Conservation (phyloP, 2,329 filamentous ascomycete species). For the Boeremia exigua region DNA sequence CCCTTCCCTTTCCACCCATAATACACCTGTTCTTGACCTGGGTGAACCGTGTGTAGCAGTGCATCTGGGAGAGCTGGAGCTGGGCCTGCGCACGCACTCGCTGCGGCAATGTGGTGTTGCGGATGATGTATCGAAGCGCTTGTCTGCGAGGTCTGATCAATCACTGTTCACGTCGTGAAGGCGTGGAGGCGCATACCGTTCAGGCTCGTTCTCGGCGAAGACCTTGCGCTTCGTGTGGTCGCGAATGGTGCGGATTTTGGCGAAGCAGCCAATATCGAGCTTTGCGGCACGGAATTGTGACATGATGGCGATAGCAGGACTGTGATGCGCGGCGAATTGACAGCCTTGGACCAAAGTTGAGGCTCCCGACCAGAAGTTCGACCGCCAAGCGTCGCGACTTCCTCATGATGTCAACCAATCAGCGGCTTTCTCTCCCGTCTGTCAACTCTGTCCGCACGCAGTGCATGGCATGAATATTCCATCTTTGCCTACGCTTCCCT, state of each 20-base stretch:
- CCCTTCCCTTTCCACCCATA: conserved; percentile 84
- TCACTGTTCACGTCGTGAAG: conserved; percentile 1
- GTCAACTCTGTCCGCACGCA: neutral
- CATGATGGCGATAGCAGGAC: conserved; percentile 39
- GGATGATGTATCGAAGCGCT: conserved; percentile 81
- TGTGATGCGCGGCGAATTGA: conserved; percentile 15
- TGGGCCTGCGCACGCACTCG: conserved; percentile 89
- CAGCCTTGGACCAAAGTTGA: conserved; percentile 3
- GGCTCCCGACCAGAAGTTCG: conserved; percentile 12
- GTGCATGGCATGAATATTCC: neutral
- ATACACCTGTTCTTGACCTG: conserved; percentile 95
- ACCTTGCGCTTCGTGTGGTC: conserved; percentile 97
- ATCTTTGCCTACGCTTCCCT: neutral
- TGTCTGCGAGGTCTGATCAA: conserved; percentile 64
- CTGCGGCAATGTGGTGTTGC: conserved; percentile 84
- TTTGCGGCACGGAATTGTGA: conserved; percentile 87
- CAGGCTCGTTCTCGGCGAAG: conserved; percentile 83
- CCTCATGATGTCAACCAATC: conserved; percentile 16
- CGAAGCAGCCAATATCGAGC: conserved; percentile 84
- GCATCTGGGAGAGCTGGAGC: conserved; percentile 92
- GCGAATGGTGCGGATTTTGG: conserved; percentile 86
- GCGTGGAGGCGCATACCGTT: conserved; percentile 68
- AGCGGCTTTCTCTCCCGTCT: conserved; percentile 5
- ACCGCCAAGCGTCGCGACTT: conserved; percentile 21
- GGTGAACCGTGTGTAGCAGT: conserved; percentile 90